phyloP scores from a whole-genome alignment of 2,329 filamentous ascomycete species.

The Bisporella sp. region DNA sequence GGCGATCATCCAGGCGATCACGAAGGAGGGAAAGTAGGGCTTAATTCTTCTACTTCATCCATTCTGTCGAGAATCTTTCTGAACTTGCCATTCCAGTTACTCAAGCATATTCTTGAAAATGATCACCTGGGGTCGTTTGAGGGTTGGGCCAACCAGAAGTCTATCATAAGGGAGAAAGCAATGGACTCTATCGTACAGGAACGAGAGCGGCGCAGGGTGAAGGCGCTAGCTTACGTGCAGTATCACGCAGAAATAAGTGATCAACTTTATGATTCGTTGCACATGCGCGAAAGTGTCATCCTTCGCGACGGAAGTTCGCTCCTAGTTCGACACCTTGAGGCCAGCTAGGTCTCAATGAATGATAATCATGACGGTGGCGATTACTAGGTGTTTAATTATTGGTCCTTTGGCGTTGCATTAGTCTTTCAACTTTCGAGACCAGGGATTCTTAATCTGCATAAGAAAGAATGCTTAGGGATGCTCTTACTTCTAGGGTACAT shows the following conservation, averaged over 20 bases:
- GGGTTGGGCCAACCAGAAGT: constrained; percentile 38
- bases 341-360: not conserved
- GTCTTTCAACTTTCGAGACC: constrained; percentile 5
- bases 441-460: not conserved
- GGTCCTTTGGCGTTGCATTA: constrained; percentile 10
- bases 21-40: constrained; percentile 26
- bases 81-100: constrained; percentile 60
- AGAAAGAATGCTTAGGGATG: too few species aligned
- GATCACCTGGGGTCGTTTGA: constrained; percentile 43
- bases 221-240: constrained; percentile 14
- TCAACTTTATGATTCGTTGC: constrained; percentile 21
- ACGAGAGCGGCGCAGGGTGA: constrained; percentile 46
- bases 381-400: not conserved
- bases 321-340: constrained; percentile 10
- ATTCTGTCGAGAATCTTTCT: constrained; percentile 60
- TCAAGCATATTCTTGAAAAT: constrained; percentile 61
- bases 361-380: constrained; percentile 2
- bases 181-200: constrained; percentile 46
- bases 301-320: constrained; percentile 16
- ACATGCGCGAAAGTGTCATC: constrained; percentile 27
- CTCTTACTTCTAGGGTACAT: too few species aligned
- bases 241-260: constrained; percentile 21
- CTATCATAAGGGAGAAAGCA: constrained; percentile 39
- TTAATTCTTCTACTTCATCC: constrained; percentile 27
- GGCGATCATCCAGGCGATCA: constrained; percentile 47